Percentiles rank a stretch among this genome's conserved stretches.
Evolutionary conservation across 306 rosid species (phyloP).

Genomic region (Alnus glutinosa): DNA sequence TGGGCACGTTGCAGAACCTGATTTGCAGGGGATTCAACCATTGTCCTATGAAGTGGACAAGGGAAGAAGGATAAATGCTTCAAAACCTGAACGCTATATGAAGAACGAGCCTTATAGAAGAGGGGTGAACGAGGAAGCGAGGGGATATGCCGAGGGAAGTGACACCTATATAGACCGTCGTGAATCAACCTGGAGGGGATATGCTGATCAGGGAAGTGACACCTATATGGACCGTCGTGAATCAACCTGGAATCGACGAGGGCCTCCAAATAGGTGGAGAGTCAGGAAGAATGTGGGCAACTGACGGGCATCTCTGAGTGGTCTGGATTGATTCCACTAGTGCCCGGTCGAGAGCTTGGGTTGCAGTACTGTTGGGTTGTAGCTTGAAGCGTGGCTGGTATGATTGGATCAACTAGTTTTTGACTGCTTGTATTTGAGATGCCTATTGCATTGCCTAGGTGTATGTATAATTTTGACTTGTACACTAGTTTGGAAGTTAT

Average conservation of each 20-base stretch:
- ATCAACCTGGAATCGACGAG: slow-evolving; percentile 36
- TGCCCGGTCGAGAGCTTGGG: background rate
- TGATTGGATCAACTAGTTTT: background rate
- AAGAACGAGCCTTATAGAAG: slow-evolving; percentile 49
- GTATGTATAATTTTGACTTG: background rate
- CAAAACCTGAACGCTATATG: slow-evolving; percentile 34
- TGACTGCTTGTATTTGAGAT: background rate
- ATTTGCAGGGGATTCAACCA: slow-evolving; percentile 77
- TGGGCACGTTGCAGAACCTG: slow-evolving; percentile 64
- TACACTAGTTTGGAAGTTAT: background rate
- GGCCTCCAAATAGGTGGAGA: slow-evolving; percentile 49
- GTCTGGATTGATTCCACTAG: background rate
- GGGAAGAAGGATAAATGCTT: slow-evolving; percentile 34
- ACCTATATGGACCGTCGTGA: slow-evolving; percentile 46
- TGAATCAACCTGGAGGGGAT: slow-evolving; percentile 41
- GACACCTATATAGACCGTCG: slow-evolving; percentile 46
- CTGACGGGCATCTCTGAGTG: slow-evolving; percentile 26
- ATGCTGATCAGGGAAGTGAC: slow-evolving; percentile 37
- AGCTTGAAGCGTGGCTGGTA: background rate
- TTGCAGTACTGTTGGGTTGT: background rate
- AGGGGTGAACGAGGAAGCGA: slow-evolving; percentile 43
- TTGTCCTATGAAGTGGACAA: slow-evolving; percentile 54
- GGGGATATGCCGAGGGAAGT: slow-evolving; percentile 26
- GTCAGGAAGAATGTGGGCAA: slow-evolving; percentile 33
- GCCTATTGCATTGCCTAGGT: background rate